phyloP scores from a whole-genome alignment of 495 filamentous ascomycete species.

The Arthonia radiata region DNA sequence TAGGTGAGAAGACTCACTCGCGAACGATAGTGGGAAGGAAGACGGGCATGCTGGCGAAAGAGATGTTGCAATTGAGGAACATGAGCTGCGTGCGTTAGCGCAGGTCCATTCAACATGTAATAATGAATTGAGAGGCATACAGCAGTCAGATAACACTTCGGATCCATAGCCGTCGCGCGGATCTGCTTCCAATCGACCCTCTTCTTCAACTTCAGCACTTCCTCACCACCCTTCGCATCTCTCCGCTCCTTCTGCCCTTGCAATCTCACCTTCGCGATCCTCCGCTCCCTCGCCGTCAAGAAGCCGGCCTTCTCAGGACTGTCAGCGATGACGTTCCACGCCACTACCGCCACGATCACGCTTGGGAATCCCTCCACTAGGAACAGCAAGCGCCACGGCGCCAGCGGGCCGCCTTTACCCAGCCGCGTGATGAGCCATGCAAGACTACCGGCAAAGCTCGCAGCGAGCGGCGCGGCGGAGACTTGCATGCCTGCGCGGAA shows the following conservation, averaged over 20 bases:
- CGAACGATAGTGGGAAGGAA: conserved; percentile 16
- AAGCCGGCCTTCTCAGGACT: conserved; percentile 25
- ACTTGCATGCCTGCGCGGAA: conserved; percentile 35
- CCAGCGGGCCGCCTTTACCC: conserved; percentile 23
- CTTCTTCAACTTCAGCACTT: conserved; percentile 3
- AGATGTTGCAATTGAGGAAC: conserved; percentile 17
- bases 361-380: conserved; percentile 38
- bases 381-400: conserved; percentile 34
- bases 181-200: conserved; percentile 27
- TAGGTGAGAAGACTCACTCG: conserved; percentile 1
- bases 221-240: background rate
- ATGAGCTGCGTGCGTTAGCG: conserved; percentile 6
- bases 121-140: conserved; percentile 11
- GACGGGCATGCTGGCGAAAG: conserved; percentile 15
- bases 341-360: conserved; percentile 28
- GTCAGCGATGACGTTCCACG: conserved; percentile 27
- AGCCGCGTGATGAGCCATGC: conserved; percentile 28
- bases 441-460: conserved; percentile 42
- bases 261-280: conserved; percentile 24
- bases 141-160: conserved; percentile 44
- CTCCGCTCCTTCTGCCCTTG: conserved; percentile 13
- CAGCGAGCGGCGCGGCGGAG: conserved; percentile 35
- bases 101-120: background rate
- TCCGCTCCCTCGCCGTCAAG: conserved; percentile 20
- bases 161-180: conserved; percentile 28